Conservation (phyloP, 345 rosid species). For the Linum trigynum region DNA sequence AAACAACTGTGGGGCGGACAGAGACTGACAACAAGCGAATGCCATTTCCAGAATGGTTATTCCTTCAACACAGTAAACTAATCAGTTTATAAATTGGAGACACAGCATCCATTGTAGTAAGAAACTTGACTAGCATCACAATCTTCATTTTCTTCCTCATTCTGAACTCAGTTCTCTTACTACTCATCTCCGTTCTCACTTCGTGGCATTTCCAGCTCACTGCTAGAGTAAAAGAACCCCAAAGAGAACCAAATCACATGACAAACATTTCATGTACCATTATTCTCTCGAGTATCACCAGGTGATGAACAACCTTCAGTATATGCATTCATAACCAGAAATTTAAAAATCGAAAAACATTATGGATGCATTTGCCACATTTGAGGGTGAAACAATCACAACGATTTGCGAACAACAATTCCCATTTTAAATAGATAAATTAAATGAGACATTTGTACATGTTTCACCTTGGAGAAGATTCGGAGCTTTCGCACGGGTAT, state of each 20-base stretch:
- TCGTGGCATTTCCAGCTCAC: not conserved
- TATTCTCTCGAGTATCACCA: not conserved
- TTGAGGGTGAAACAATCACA: too few relatives aligned
- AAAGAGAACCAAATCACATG: not conserved
- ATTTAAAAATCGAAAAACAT: too few relatives aligned
- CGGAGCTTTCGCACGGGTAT: constrained; percentile 72
- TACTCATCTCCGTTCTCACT: not conserved
- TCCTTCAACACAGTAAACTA: not conserved
- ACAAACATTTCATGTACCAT: not conserved
- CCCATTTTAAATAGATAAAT: not conserved
- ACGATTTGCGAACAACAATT: too few relatives aligned
- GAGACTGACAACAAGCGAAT: not conserved
- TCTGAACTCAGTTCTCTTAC: not conserved
- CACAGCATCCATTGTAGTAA: not conserved
- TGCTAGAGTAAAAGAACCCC: not conserved
- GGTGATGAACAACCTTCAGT: not conserved
- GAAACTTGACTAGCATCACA: not conserved
- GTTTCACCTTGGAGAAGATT: constrained; percentile 62
- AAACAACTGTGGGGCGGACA: not conserved
- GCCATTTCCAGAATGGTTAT: not conserved
- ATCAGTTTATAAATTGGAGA: not conserved
- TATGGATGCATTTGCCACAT: not conserved
- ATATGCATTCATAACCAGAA: not conserved
- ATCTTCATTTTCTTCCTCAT: not conserved
- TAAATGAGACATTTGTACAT: not conserved